phyloP scores from a whole-genome alignment of 352 stramenopile species.

The Phytophthora lateralis region DNA sequence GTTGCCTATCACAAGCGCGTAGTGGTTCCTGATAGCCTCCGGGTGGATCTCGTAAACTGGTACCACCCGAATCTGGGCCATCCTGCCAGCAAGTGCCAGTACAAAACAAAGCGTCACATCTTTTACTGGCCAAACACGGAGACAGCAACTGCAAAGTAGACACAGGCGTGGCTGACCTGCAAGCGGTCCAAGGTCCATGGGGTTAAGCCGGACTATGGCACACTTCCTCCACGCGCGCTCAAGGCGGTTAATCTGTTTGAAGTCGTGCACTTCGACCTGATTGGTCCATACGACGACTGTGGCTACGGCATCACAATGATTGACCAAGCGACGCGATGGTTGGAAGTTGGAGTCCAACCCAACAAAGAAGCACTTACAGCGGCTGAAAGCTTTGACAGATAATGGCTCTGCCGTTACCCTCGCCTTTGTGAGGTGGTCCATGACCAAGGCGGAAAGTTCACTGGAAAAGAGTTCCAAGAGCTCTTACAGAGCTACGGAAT shows the following conservation, averaged over 20 bases:
- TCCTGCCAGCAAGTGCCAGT: neutral
- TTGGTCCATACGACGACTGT: neutral
- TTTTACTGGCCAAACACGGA: neutral
- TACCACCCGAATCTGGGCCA: conserved; percentile 1
- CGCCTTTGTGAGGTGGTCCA: neutral
- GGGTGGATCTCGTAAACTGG: neutral
- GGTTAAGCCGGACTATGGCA: conserved; percentile 3
- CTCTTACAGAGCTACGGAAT: neutral
- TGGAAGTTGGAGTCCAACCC: neutral
- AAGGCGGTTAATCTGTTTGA: conserved; percentile 8
- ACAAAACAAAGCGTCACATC: neutral
- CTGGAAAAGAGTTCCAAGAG: neutral
- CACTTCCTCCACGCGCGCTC: neutral
- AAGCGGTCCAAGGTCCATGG: conserved; percentile 6
- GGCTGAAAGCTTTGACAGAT: neutral
- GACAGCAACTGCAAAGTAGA: neutral
- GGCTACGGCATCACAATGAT: neutral
- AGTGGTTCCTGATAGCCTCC: conserved; percentile 1
- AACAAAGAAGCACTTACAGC: neutral
- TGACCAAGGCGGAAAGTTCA: neutral
- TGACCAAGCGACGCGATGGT: neutral
- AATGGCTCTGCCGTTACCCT: neutral
- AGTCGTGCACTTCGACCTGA: conserved; percentile 11
- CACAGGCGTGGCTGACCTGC: neutral
- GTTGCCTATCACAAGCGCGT: conserved; percentile 4